Evolutionary conservation across 805 yeast species (phyloP).

Genomic region (Schwanniomyces vanrijiae): DNA sequence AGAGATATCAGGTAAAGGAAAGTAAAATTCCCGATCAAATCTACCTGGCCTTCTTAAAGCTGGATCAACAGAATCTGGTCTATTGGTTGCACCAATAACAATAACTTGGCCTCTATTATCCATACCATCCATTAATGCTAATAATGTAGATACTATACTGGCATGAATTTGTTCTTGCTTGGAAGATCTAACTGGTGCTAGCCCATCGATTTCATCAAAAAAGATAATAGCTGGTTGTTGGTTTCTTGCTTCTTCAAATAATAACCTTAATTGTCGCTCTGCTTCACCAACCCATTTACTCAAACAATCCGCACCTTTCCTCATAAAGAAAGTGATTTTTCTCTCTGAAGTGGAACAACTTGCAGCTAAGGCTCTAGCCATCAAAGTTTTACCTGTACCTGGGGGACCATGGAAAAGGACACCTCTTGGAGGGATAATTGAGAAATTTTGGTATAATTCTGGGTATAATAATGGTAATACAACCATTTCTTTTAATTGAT

Average conservation of each 20-base stretch:
- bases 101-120: conserved; percentile 97
- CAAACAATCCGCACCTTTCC: conserved; percentile 96
- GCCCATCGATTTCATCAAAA: conserved; percentile 96
- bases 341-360: conserved; percentile 82
- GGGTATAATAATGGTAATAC: conserved; percentile 91
- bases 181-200: conserved; percentile 96
- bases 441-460: conserved; percentile 85
- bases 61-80: conserved; percentile 98
- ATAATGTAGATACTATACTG: conserved; percentile 88
- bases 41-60: conserved; percentile 96
- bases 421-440: conserved; percentile 95
- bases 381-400: conserved; percentile 96
- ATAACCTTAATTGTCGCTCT: conserved; percentile 83
- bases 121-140: conserved; percentile 99
- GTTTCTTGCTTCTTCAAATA: conserved; percentile 94
- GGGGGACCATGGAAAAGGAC: conserved; percentile 98
- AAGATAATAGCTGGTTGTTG: conserved; percentile 96
- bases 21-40: conserved; percentile 94
- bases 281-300: conserved; percentile 99
- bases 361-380: conserved; percentile 97
- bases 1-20: conserved; percentile 82
- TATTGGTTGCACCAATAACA: conserved; percentile 95
- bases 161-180: conserved; percentile 99
- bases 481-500: conserved; percentile 95
- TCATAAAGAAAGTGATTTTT: conserved; percentile 94